These are phyloP conservation scores for Oropetium thomaeum DNA, from an alignment of 176 grass and related monocot species.

Conservation along the genomic window DNA sequence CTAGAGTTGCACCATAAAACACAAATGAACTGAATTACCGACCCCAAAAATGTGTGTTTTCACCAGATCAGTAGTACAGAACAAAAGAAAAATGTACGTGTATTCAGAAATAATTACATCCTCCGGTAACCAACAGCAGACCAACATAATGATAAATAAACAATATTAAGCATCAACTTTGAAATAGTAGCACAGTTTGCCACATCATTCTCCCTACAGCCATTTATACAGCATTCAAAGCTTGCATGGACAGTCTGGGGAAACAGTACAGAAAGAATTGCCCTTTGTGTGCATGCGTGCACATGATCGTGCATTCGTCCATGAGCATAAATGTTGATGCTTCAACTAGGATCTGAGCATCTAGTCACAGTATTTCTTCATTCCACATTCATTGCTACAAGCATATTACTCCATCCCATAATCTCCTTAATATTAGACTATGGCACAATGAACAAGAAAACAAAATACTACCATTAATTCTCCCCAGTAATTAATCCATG, in stretches of 20 bases:
- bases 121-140: background rate
- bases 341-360: conserved; percentile 5
- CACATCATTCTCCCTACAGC: background rate
- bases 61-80: conserved; percentile 4
- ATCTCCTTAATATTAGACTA: too few species aligned
- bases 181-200: background rate
- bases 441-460: too few species aligned
- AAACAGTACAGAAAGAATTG: background rate
- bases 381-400: conserved; percentile 7
- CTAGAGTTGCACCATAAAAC: conserved; percentile 45
- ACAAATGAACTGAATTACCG: conserved; percentile 5
- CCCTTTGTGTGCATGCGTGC: too few species aligned
- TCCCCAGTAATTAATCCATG: too few species aligned
- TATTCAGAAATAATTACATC: background rate
- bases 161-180: background rate
- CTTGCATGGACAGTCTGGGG: background rate
- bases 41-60: background rate
- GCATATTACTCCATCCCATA: too few species aligned
- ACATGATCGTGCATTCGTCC: too few species aligned
- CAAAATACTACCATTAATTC: too few species aligned
- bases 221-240: background rate
- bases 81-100: background rate
- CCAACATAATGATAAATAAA: conserved; percentile 18
- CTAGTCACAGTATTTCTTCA: background rate
- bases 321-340: too few species aligned